phyloP scores from a whole-genome alignment of 305 asterid genomes.

The Fraxinus platypoda region DNA sequence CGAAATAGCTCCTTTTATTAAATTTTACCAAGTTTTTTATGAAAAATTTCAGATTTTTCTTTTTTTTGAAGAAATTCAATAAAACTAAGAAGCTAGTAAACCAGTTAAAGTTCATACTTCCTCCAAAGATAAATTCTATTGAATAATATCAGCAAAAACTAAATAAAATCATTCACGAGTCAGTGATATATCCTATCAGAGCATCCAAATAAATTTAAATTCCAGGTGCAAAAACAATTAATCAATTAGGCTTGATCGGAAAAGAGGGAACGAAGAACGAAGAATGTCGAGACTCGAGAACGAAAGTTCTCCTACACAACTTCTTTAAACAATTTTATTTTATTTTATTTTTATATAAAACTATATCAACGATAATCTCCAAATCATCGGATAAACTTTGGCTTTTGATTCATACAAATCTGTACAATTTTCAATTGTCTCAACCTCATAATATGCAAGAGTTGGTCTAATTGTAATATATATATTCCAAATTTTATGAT shows the following conservation, averaged over 20 bases:
- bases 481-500: no score
- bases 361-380: neutral
- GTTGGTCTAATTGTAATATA: no score
- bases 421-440: neutral
- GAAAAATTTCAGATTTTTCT: no score
- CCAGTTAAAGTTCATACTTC: neutral
- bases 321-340: neutral
- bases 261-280: neutral
- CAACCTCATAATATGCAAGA: neutral
- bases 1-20: neutral
- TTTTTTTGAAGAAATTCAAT: no score
- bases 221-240: neutral
- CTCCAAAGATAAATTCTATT: neutral
- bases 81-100: neutral
- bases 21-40: neutral
- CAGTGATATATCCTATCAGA: neutral
- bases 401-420: neutral
- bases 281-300: neutral
- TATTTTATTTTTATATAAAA: neutral
- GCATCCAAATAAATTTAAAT: neutral
- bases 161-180: neutral
- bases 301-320: no score
- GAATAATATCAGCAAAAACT: no score
- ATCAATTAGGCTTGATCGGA: neutral
- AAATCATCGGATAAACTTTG: neutral